Percentiles rank a stretch among this genome's conserved stretches.
Conservation (phyloP, 2,329 filamentous ascomycete genomes). For the Knufia petricola region DNA sequence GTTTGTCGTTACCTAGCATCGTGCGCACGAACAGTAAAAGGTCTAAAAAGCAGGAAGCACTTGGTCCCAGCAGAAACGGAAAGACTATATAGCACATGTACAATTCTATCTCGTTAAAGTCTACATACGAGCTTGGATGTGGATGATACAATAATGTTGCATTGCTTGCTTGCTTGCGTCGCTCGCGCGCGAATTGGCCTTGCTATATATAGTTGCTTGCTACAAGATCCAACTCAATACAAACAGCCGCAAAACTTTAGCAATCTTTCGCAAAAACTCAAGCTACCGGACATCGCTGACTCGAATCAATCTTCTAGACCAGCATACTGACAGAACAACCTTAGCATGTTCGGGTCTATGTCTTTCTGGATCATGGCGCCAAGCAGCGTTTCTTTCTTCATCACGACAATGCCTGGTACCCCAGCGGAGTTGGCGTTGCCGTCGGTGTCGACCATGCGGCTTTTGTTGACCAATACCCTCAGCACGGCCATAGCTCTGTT, state of each 20-base stretch:
- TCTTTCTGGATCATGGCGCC: constrained; percentile 58
- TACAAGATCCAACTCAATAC: neutral
- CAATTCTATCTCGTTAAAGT: neutral
- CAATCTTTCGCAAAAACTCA: neutral
- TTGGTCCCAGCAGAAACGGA: no score
- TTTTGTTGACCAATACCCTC: constrained; percentile 59
- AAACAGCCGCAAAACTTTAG: neutral
- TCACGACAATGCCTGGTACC: constrained; percentile 54
- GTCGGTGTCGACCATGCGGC: constrained; percentile 44
- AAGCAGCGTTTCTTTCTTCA: constrained; percentile 57
- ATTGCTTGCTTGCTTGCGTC: neutral
- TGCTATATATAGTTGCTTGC: neutral
- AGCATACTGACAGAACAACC: constrained; percentile 58
- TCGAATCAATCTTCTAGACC: constrained; percentile 37
- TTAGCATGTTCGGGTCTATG: constrained; percentile 53
- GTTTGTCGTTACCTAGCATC: no score
- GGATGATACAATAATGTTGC: neutral
- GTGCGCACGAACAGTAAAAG: no score
- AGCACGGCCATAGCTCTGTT: constrained; percentile 59
- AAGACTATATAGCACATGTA: neutral
- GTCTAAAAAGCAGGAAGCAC: no score
- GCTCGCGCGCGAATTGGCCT: neutral
- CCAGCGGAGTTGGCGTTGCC: constrained; percentile 38
- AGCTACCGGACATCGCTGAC: neutral
- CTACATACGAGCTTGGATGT: neutral